Evolutionary conservation across 805 yeast genomes (phyloP).

Genomic region (Myxozyma geophila): DNA sequence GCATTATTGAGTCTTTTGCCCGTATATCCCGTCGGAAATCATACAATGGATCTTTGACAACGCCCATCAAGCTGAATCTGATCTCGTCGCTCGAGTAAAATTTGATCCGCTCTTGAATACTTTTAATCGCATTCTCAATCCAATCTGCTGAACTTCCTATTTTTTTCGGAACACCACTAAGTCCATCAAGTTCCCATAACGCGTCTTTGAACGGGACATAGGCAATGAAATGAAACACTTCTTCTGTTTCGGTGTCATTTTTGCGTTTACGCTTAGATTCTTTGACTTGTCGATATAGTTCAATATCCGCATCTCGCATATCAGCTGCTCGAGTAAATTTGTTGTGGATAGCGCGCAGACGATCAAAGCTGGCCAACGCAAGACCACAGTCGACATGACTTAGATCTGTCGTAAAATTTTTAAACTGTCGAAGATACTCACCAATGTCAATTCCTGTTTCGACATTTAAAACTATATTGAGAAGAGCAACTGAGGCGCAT

Average conservation of each 20-base stretch:
- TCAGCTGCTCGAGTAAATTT: slow-evolving; percentile 25
- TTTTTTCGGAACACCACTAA: slow-evolving; percentile 10
- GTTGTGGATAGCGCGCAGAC: slow-evolving; percentile 25
- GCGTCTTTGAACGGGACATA: slow-evolving; percentile 53
- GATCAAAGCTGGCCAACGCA: slow-evolving; percentile 26
- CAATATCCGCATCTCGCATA: slow-evolving; percentile 18
- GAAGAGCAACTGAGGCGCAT: slow-evolving; percentile 30
- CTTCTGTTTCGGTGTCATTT: slow-evolving; percentile 41
- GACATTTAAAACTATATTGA: slow-evolving; percentile 25
- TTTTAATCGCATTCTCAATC: slow-evolving; percentile 14
- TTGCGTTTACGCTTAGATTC: slow-evolving; percentile 5
- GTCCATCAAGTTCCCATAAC: slow-evolving; percentile 60
- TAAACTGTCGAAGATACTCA: slow-evolving; percentile 13
- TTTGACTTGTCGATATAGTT: slow-evolving; percentile 1
- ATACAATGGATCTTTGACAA: slow-evolving; percentile 14
- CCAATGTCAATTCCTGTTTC: slow-evolving; percentile 14
- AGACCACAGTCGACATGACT: slow-evolving; percentile 27
- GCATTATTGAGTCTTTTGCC: neutral
- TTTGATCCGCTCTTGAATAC: slow-evolving; percentile 17
- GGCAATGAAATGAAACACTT: slow-evolving; percentile 63
- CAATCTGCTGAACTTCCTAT: slow-evolving; percentile 12
- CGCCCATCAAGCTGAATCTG: slow-evolving; percentile 31
- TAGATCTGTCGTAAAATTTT: slow-evolving; percentile 19
- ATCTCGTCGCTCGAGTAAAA: slow-evolving; percentile 25
- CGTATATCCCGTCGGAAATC: neutral